A percentile compares a stretch with the other conserved stretches of the same genome.
phyloP scores from a whole-genome alignment of 306 rosid genomes.

The Fagus sylvatica region DNA sequence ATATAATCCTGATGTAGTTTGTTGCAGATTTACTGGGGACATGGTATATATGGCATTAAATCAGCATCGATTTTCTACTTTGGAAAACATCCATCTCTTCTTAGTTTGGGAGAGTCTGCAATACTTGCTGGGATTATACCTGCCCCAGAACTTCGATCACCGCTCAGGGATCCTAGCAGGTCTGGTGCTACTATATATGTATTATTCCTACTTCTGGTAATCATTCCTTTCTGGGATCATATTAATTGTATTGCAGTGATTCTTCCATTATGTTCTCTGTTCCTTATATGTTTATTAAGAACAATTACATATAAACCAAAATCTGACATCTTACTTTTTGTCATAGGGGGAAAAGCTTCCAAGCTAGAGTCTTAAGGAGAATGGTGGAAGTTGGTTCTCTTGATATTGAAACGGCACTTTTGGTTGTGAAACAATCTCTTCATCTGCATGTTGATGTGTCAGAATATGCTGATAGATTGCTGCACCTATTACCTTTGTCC shows the following conservation, averaged over 20 bases:
- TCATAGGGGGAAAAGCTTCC: constrained; percentile 30
- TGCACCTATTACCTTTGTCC: not conserved
- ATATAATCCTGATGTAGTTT: not conserved
- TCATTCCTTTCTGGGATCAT: not conserved
- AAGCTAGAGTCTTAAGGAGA: constrained; percentile 39
- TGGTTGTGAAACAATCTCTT: constrained; percentile 30
- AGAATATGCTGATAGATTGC: not conserved
- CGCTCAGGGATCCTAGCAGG: constrained; percentile 37
- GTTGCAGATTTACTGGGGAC: constrained; percentile 42
- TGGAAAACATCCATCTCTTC: constrained; percentile 39
- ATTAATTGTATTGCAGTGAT: not conserved
- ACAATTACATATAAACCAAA: not conserved
- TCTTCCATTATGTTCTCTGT: not conserved
- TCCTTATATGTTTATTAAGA: not conserved
- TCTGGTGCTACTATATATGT: not conserved
- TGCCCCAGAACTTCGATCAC: constrained; percentile 42
- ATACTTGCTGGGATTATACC: constrained; percentile 39
- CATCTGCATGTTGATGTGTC: constrained; percentile 2
- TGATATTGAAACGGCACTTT: constrained; percentile 31
- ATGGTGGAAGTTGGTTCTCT: constrained; percentile 39
- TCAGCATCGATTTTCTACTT: constrained; percentile 37
- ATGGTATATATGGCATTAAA: constrained; percentile 39
- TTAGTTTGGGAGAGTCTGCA: constrained; percentile 39
- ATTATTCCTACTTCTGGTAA: not conserved
- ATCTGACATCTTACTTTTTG: not conserved